Evolutionary conservation across 345 rosid species (phyloP).

Genomic region (Firmiana major): DNA sequence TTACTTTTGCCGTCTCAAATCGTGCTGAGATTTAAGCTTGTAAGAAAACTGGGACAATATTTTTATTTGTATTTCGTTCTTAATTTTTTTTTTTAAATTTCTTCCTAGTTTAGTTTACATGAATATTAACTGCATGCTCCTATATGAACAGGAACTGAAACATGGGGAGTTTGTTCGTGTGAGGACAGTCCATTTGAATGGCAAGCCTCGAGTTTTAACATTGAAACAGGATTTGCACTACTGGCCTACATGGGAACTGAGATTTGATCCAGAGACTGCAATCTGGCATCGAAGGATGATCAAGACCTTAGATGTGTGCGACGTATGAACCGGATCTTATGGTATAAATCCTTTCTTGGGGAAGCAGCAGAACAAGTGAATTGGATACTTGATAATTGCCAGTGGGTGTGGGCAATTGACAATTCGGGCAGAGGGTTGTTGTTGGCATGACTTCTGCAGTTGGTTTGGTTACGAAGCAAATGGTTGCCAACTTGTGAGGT

Average conservation of each 20-base stretch:
- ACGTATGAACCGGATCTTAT: background rate
- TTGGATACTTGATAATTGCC: background rate
- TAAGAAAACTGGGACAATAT: too few relatives aligned
- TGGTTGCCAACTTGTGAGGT: background rate
- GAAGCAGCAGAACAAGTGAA: background rate
- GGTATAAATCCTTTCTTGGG: background rate
- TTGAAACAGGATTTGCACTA: constrained; percentile 94
- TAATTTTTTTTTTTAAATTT: background rate
- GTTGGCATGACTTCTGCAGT: background rate
- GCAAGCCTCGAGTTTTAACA: constrained; percentile 86
- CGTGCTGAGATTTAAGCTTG: too few relatives aligned
- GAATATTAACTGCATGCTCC: too few relatives aligned
- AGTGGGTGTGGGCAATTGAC: background rate
- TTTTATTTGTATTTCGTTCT: background rate
- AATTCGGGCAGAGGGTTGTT: background rate
- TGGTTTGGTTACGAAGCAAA: background rate
- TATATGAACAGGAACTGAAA: constrained; percentile 57
- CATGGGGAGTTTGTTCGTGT: constrained; percentile 88
- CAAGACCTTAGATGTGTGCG: constrained; percentile 43
- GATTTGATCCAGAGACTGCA: constrained; percentile 69
- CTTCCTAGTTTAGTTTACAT: background rate
- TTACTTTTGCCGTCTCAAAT: too few relatives aligned
- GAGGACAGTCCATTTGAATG: constrained; percentile 75
- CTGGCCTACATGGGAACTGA: constrained; percentile 94
- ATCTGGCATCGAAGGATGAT: constrained; percentile 70